A percentile compares a stretch with the other conserved stretches of the same genome.
Conservation (phyloP, 2,329 filamentous ascomycete genomes). For the Colletotrichum tropicicola region DNA sequence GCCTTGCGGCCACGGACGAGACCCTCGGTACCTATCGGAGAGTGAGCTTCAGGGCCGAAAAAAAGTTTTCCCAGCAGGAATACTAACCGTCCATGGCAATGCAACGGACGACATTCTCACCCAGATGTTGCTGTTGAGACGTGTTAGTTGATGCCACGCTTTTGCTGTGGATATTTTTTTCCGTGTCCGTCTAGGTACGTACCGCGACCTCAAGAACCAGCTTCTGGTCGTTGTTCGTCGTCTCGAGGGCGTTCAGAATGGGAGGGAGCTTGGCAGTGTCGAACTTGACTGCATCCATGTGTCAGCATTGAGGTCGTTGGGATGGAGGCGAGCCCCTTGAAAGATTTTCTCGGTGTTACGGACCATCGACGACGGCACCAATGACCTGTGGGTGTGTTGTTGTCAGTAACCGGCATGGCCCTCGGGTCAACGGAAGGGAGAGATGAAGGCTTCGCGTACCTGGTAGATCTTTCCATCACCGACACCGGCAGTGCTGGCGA, state of each 20-base stretch:
- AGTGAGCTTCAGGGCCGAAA: constrained; percentile 27
- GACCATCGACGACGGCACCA: constrained; percentile 98
- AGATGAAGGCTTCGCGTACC: constrained; percentile 51
- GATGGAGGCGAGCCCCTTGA: constrained; percentile 8
- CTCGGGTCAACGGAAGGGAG: constrained; percentile 14
- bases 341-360: constrained; percentile 49
- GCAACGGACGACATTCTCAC: constrained; percentile 98
- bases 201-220: constrained; percentile 96
- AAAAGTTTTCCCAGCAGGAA: constrained; percentile 31
- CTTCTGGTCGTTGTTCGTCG: constrained; percentile 91
- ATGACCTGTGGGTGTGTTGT: constrained; percentile 84
- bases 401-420: constrained; percentile 40
- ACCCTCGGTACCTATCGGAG: constrained; percentile 89
- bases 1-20: constrained; percentile 91
- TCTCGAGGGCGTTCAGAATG: constrained; percentile 97
- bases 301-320: constrained; percentile 18
- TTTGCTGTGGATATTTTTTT: constrained; percentile 7
- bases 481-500: constrained; percentile 66
- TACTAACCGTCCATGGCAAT: constrained; percentile 99
- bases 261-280: constrained; percentile 90
- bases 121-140: constrained; percentile 88
- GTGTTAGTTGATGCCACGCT: constrained; percentile 45
- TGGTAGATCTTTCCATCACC: constrained; percentile 76
- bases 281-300: constrained; percentile 82
- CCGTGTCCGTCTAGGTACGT: constrained; percentile 48